phyloP scores from a whole-genome alignment of 306 rosid species.

The Corylus avellana region DNA sequence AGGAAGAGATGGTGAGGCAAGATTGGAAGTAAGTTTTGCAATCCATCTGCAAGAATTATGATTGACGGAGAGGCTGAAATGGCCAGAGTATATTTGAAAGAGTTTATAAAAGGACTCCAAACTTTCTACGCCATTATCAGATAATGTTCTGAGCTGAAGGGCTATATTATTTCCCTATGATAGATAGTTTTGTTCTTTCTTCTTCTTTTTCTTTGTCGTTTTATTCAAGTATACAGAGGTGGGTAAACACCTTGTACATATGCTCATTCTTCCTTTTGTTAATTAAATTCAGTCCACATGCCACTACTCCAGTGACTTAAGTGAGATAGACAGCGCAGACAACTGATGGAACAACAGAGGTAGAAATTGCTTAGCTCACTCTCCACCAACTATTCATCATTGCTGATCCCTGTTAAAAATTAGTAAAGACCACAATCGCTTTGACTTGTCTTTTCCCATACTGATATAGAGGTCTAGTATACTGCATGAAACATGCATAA shows the following conservation, averaged over 20 bases:
- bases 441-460: background rate
- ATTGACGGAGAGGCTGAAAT: background rate
- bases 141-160: background rate
- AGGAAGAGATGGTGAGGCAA: background rate
- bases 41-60: background rate
- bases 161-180: background rate
- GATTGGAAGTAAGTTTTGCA: background rate
- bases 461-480: background rate
- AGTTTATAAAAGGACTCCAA: background rate
- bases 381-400: background rate
- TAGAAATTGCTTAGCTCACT: constrained; percentile 3
- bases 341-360: background rate
- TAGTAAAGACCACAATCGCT: background rate
- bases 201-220: background rate
- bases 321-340: background rate
- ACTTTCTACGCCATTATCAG: background rate
- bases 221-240: background rate
- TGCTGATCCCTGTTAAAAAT: background rate
- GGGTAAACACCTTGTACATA: background rate
- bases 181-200: too few relatives aligned
- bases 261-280: background rate
- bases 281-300: background rate
- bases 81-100: background rate
- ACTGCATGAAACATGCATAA: background rate
- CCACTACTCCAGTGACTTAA: background rate